Conservation (phyloP, 2,329 filamentous ascomycete species). For the Neopestalotiopsis clavispora region DNA sequence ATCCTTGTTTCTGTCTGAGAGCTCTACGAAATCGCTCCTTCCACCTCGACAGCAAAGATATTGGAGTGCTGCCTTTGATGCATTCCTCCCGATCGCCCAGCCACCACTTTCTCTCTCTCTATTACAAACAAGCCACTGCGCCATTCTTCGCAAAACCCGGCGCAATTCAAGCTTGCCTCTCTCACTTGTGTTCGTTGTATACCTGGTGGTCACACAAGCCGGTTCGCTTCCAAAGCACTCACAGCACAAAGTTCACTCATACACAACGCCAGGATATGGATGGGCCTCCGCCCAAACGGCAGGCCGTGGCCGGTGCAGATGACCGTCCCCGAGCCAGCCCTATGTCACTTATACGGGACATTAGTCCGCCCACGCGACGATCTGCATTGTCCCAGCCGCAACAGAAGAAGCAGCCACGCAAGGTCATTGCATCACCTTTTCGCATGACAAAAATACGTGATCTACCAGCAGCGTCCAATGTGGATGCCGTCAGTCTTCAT, state of each 20-base stretch:
- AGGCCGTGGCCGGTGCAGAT: slow-evolving; percentile 24
- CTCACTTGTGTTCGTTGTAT: too few species aligned
- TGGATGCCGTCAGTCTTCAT: slow-evolving; percentile 66
- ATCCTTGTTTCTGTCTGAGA: too few species aligned
- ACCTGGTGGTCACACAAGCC: too few species aligned
- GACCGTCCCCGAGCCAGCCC: slow-evolving; percentile 23
- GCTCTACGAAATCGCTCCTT: too few species aligned
- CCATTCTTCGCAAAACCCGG: too few species aligned
- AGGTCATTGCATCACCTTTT: slow-evolving; percentile 65
- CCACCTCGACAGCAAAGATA: too few species aligned
- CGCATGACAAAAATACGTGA: slow-evolving; percentile 73
- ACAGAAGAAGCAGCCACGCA: slow-evolving; percentile 12
- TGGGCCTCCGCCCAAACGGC: slow-evolving; percentile 31
- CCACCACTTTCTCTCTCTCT: too few species aligned
- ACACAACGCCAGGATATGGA: slow-evolving; percentile 24
- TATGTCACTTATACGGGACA: slow-evolving; percentile 40
- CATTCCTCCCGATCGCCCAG: too few species aligned
- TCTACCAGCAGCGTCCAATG: slow-evolving; percentile 63
- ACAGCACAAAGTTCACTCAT: neutral
- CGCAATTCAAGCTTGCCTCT: too few species aligned
- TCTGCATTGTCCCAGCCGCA: slow-evolving; percentile 1
- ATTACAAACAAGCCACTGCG: too few species aligned
- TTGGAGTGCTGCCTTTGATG: too few species aligned
- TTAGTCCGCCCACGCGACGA: slow-evolving; percentile 51
- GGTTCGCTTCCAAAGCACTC: too few species aligned